Conservation (phyloP, 2,329 filamentous ascomycete genomes). For the Colletotrichum melonis region DNA sequence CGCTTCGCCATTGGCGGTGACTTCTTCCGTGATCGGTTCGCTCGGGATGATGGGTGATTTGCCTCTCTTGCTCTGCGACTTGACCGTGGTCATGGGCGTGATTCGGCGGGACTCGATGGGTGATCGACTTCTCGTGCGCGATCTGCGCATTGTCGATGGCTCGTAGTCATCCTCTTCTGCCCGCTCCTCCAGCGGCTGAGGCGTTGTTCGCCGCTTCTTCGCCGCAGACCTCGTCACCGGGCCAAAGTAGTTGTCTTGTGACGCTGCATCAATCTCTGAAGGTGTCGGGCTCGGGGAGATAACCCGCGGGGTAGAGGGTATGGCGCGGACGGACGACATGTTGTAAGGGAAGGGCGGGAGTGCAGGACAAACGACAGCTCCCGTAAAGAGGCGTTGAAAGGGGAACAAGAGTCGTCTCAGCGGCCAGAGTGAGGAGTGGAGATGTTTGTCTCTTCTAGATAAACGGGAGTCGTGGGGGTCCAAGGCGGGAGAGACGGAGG, state of each 20-base stretch:
- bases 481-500: constrained; percentile 37
- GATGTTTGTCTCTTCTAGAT: constrained; percentile 64
- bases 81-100: constrained; percentile 63
- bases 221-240: constrained; percentile 83
- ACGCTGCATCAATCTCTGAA: constrained; percentile 65
- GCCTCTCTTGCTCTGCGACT: constrained; percentile 49
- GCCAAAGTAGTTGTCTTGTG: constrained; percentile 74
- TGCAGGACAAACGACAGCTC: constrained; percentile 65
- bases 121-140: constrained; percentile 78
- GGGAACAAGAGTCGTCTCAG: constrained; percentile 55
- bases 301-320: constrained; percentile 86
- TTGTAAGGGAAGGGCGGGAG: constrained; percentile 69
- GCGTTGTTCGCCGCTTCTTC: constrained; percentile 65
- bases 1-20: constrained; percentile 37
- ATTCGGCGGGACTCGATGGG: constrained; percentile 67
- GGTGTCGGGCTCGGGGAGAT: constrained; percentile 89
- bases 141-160: constrained; percentile 64
- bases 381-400: constrained; percentile 63
- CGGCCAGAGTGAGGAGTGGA: constrained; percentile 59
- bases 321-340: constrained; percentile 65
- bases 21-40: constrained; percentile 38
- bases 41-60: constrained; percentile 40
- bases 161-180: constrained; percentile 56
- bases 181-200: constrained; percentile 67
- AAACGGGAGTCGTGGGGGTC: constrained; percentile 42